A percentile compares a stretch with the other conserved stretches of the same genome.
Conservation (phyloP, 108 stramenopile species). For the Pelagomonas calceolata region DNA sequence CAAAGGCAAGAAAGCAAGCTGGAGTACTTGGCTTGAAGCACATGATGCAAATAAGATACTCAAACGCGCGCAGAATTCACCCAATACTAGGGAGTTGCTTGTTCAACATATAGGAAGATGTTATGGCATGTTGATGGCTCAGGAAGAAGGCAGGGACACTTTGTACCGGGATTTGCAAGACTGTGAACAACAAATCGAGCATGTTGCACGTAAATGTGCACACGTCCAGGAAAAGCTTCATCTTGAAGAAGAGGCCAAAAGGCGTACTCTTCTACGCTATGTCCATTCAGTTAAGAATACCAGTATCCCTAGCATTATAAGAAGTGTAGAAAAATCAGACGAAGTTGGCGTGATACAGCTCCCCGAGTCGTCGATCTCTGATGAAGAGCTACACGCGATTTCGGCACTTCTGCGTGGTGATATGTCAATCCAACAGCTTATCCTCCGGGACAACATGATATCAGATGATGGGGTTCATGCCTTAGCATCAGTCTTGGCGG, state of each 20-base stretch:
- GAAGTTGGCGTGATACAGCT: conserved; percentile 45
- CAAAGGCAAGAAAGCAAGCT: conserved; percentile 35
- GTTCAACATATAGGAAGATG: conserved; percentile 42
- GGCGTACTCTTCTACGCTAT: conserved; percentile 61
- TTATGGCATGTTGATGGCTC: conserved; percentile 41
- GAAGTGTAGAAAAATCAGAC: conserved; percentile 7
- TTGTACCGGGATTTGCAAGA: conserved; percentile 19
- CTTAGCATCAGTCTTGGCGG: conserved; percentile 58
- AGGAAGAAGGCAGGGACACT: conserved; percentile 46
- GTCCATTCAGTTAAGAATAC: conserved; percentile 65
- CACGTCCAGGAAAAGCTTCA: conserved; percentile 39
- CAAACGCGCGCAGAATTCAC: conserved; percentile 43
- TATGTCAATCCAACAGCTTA: conserved; percentile 53
- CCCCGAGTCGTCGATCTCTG: conserved; percentile 53
- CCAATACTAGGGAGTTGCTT: conserved; percentile 48
- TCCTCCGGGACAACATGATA: conserved; percentile 54
- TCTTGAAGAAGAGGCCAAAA: conserved; percentile 69
- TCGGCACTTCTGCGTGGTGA: conserved; percentile 59
- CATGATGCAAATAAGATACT: conserved; percentile 39
- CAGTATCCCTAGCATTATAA: conserved; percentile 35
- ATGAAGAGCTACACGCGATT: conserved; percentile 61
- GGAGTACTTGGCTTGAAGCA: conserved; percentile 43
- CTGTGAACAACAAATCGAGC: conserved; percentile 39
- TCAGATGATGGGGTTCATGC: conserved; percentile 58
- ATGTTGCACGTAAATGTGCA: conserved; percentile 26